Base-by-base conservation (phyloP, 192 early-diverging fungal species). In the Coemansia sp. region DNA sequence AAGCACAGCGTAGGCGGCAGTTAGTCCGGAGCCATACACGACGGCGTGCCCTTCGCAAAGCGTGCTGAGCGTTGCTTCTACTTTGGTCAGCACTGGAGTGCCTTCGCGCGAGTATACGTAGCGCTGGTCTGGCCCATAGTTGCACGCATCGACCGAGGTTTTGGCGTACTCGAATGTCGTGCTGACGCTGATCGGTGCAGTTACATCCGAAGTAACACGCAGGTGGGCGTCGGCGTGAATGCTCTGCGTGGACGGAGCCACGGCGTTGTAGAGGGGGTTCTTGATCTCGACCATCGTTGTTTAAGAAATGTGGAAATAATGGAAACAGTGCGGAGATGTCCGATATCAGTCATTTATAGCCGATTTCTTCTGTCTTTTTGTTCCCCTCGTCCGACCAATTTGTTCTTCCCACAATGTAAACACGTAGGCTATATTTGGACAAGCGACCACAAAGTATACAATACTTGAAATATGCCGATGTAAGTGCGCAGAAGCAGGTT, bases 21-120 rank as follows among this genome's bases (percentile, higher is more conserved):
- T 79, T 10, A 89, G 68, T 0, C 88, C 88, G 0, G 83, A 84
- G 7, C 80, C 69, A 55, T 86, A 90, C 1, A 86, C 75, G 14
- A 87, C 82, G 5, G 88, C 87, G 50, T 85, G 71, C 58, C 79
- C 86, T 50, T 68, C 81, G 26, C 82, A 82, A 3, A 87, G 49
- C 0, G 76, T 76, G 8, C 85, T 84, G 1, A 90, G 68, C 1
- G 84, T 83, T 1, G 60, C 53, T 61, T 90, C 88, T 9, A 84
- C 50, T 17, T 88, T 71, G 44, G 77, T 66, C 14, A 68, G 55
- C 6, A 69, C 81, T 5, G 75, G 73, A 1, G 77, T 70, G 10
- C 75, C 49, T 40, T 75, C 60, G 46, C 88, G 71, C 5, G 83
- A 66, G 58, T 90, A 86, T 8, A 84, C 58, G 81, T 83, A 64